Base-by-base conservation (phyloP, 345 rosid species). In the Populus davidiana region DNA sequence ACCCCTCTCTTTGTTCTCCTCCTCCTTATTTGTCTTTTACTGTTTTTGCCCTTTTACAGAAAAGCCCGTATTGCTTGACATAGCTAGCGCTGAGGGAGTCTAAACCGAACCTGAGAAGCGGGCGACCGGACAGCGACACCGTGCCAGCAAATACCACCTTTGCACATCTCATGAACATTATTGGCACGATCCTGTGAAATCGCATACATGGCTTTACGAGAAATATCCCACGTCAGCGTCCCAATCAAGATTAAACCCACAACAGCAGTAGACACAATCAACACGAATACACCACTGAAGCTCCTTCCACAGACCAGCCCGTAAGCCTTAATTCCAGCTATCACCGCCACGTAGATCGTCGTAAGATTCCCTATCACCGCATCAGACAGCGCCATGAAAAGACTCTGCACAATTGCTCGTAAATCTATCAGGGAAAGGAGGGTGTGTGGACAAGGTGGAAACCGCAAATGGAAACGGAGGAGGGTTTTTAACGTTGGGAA, bases 91-190 rank as follows among this genome's bases (percentile, higher is more conserved):
- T 81, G 97, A 21, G 98, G 98, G 38, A 95, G 93, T 69, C 93
- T 83, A 83, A 95, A 91, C 69, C 94, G 94, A 86, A 95, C 96
- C 91, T 95, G 94, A 2, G 98, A 91, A 74, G 94, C 97, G 63
- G 99, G 97, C 1, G 96, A 95, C 52, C 92, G 82, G 63, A 93
- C 92, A 4, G 99, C 99, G 36, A 95, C 99, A 13, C 98, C 99
- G 85, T 95, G 99, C 99, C 99, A 95, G 69, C 99, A 95, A 66
- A 95, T 95, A 20, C 99, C 99, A 39, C 99, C 97, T 86, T 85
- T 93, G 77, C 98, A 93, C 77, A 84, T 86, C 87, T 88, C 91
- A 76, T 88, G 91, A 50, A 73, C 85, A 77, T 85, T 75, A 77
- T 85, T 75, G 36, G 63, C 69, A 50, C 31, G 87, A 82, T 89